Conservation (phyloP, 331 rosid genomes). For the Cydonia oblonga region DNA sequence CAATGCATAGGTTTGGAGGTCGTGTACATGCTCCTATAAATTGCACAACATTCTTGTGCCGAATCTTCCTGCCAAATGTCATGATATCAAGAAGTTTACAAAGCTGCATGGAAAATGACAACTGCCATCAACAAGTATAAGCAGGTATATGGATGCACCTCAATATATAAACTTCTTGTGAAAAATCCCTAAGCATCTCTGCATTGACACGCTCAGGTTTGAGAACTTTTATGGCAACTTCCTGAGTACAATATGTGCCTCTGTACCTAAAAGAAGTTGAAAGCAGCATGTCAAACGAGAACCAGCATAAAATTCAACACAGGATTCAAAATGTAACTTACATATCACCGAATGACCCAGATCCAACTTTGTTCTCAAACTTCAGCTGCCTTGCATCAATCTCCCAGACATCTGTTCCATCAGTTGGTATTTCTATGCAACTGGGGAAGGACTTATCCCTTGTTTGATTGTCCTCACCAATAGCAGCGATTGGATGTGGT, state of each 20-base stretch:
- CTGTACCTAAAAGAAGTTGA: conserved; percentile 46
- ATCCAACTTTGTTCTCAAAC: conserved; percentile 84
- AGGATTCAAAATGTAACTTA: conserved; percentile 37
- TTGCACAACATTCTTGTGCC: conserved; percentile 98
- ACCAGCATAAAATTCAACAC: conserved; percentile 11
- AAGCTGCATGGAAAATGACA: background rate
- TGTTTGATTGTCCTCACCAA: conserved; percentile 37
- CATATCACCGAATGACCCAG: conserved; percentile 95
- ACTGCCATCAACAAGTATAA: conserved; percentile 5
- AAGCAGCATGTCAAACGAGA: conserved; percentile 26
- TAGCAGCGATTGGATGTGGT: conserved; percentile 37
- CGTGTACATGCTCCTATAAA: conserved; percentile 93
- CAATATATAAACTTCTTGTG: conserved; percentile 97
- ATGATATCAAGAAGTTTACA: conserved; percentile 6
- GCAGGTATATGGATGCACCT: conserved; percentile 46
- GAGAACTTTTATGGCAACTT: conserved; percentile 90
- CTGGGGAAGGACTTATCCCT: conserved; percentile 35
- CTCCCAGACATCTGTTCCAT: conserved; percentile 98
- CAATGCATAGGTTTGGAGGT: conserved; percentile 84
- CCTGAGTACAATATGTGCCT: conserved; percentile 91
- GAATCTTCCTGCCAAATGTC: conserved; percentile 69
- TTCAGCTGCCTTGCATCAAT: conserved; percentile 71
- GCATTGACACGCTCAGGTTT: conserved; percentile 71
- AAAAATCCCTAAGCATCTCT: conserved; percentile 85
- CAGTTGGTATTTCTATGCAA: conserved; percentile 76